Conservation (phyloP, 345 rosid genomes). For the Aquilaria yunnanensis region DNA sequence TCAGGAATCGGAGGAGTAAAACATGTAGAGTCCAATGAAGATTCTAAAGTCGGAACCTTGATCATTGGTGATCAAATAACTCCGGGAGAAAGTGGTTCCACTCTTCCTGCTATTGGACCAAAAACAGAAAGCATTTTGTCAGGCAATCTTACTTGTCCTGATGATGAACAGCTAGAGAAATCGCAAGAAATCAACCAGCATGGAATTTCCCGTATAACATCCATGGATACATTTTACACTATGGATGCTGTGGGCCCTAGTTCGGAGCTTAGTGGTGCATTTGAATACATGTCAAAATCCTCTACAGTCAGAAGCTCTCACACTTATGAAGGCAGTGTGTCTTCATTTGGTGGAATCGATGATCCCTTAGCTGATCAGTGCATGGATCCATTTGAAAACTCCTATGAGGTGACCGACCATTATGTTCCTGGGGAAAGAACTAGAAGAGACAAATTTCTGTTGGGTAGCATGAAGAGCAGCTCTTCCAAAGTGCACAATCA, state of each 20-base stretch:
- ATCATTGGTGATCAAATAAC: neutral
- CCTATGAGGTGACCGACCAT: constrained; percentile 19
- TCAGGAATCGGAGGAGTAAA: constrained; percentile 17
- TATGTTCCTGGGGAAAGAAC: constrained; percentile 27
- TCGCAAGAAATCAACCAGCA: constrained; percentile 10
- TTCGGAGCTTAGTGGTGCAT: constrained; percentile 37
- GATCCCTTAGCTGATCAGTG: constrained; percentile 37
- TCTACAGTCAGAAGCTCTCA: constrained; percentile 42
- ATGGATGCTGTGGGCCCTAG: constrained; percentile 28
- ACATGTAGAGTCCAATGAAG: constrained; percentile 12
- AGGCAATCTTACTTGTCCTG: constrained; percentile 11
- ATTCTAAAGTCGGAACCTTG: constrained; percentile 12
- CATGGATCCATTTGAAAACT: constrained; percentile 19
- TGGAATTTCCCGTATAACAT: constrained; percentile 11
- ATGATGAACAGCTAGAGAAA: constrained; percentile 22
- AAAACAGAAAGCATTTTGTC: constrained; percentile 14
- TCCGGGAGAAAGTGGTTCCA: constrained; percentile 8
- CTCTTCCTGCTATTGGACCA: constrained; percentile 10
- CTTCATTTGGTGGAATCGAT: constrained; percentile 61
- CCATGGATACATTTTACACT: constrained; percentile 29
- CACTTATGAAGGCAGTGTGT: constrained; percentile 66
- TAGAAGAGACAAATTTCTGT: constrained; percentile 26
- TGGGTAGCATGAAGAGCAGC: constrained; percentile 18
- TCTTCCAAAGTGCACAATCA: constrained; percentile 22
- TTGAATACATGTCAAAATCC: constrained; percentile 28